These are phyloP conservation scores for Saccharomycopsis hybrid DNA, from an alignment of 1,139 yeast species.

Conservation along the genomic window DNA sequence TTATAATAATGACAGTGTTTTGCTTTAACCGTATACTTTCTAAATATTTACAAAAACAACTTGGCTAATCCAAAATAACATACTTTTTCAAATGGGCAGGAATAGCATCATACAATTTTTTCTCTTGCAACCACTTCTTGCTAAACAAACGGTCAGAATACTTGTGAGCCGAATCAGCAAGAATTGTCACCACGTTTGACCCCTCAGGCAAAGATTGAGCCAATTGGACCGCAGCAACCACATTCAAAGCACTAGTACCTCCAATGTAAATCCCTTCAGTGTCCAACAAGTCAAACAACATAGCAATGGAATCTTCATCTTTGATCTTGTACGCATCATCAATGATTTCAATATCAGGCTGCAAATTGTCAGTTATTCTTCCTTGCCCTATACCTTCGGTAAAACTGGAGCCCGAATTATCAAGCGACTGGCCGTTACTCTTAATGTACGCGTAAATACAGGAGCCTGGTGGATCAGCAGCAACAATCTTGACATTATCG, in stretches of 20 bases:
- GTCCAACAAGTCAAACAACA: constrained; percentile 76
- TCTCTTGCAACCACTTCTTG: constrained; percentile 65
- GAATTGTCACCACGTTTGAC: constrained; percentile 73
- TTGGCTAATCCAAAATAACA: constrained; percentile 31
- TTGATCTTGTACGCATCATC: constrained; percentile 73
- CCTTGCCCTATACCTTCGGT: constrained; percentile 98
- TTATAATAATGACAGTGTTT: too few species aligned
- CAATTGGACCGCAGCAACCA: constrained; percentile 71
- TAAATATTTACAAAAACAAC: too few species aligned
- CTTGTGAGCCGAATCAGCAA: constrained; percentile 86
- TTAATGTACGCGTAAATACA: constrained; percentile 73
- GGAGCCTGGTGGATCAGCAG: constrained; percentile 94
- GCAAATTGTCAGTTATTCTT: constrained; percentile 76
- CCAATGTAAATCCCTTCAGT: constrained; percentile 92
- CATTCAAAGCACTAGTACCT: constrained; percentile 79
- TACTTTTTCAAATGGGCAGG: constrained; percentile 71
- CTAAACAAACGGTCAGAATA: constrained; percentile 78
- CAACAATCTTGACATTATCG: constrained; percentile 51
- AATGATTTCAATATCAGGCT: constrained; percentile 59
- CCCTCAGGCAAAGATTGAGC: constrained; percentile 75
- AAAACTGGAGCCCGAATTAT: constrained; percentile 73
- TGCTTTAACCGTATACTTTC: too few species aligned
- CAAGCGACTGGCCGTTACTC: constrained; percentile 55
- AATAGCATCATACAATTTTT: constrained; percentile 56
- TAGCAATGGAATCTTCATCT: constrained; percentile 66